Percentiles rank a stretch among this genome's conserved stretches.
phyloP scores from a whole-genome alignment of 2,329 filamentous ascomycete genomes.

The Trichoderma atrobrunneum region DNA sequence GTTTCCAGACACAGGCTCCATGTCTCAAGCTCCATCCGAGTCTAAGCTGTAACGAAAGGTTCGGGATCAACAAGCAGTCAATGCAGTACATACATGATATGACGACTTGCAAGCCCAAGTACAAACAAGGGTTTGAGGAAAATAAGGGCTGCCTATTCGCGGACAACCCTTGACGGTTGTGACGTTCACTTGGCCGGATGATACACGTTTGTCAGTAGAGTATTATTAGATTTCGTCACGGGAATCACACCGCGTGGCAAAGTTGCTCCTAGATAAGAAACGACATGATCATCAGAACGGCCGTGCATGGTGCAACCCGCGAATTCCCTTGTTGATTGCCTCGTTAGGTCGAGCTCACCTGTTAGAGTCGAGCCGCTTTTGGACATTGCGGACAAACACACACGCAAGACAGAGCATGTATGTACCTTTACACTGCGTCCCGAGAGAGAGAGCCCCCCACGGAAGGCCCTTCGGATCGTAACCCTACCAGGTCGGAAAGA shows the following conservation, averaged over 20 bases:
- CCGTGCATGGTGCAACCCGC: neutral
- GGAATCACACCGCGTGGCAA: neutral
- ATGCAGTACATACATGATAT: neutral
- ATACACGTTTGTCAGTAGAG: neutral
- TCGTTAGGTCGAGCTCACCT: neutral
- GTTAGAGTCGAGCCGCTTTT: neutral
- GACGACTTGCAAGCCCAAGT: neutral
- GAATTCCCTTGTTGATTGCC: neutral
- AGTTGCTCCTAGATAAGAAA: neutral
- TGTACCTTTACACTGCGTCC: neutral
- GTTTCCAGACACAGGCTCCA: constrained; percentile 43
- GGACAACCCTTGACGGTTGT: neutral
- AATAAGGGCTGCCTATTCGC: neutral
- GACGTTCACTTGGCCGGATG: neutral
- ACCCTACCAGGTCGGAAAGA: constrained; percentile 12
- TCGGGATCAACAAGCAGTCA: neutral
- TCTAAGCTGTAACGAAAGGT: constrained; percentile 32
- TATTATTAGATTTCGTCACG: constrained; percentile 13
- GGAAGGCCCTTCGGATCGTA: neutral
- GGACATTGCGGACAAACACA: neutral
- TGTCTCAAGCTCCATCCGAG: constrained; percentile 31
- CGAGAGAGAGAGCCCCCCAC: neutral
- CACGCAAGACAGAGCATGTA: neutral
- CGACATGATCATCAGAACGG: neutral
- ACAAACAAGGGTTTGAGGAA: neutral